Evolutionary conservation across 2,329 filamentous ascomycete species (phyloP), one percentile per base, ranked within the genome.

Genomic region (Aspergillus sp.): DNA sequence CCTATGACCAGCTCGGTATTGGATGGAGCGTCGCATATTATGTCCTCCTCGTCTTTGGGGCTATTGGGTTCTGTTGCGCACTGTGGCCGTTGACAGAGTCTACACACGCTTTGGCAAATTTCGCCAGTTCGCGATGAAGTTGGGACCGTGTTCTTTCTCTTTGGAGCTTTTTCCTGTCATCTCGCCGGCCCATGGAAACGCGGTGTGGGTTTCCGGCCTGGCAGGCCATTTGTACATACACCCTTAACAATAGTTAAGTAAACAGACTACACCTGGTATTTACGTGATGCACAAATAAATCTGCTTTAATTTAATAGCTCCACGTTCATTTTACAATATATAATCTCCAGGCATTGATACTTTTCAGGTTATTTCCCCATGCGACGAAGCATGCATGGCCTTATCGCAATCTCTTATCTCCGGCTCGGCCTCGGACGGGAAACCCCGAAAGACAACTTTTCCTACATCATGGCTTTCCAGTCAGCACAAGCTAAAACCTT

Each of bases 11-110:
- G 40, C 68, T 81, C 66, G 76, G 75, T 21, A 67, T 83, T 31
- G 71, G 68, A 2, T 96, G 90, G 90, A 93, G 90, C 0, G 74
- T 89, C 3, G 79, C 84, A 1, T 98, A 98, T 72, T 98, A 98
- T 71, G 57, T 83, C 2, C 74, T 97, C 45, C 81, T 98, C 2
- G 77, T 95, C 1, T 80, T 75, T 0, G 95, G 95, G 1, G 86
- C 89, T 2, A 73, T 85, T 45, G 79, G 81, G 3, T 99, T 95
- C 80, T 91, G 87, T 73, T 81, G 74, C 65, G 80, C 84, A 51
- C 70, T 98, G 49, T 93, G 89, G 80, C 76, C 81, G 1, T 77
- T 95, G 74, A 96, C 93, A 1, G 81, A 87, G 66, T 79, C 76
- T 7, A 60, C 67, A 9, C 61, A 70, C 58, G 75, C 70, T 4